These are phyloP conservation scores for Pleurotus tuber-regium DNA, from an alignment of 768 basidiomycete species.

Conservation along the genomic window DNA sequence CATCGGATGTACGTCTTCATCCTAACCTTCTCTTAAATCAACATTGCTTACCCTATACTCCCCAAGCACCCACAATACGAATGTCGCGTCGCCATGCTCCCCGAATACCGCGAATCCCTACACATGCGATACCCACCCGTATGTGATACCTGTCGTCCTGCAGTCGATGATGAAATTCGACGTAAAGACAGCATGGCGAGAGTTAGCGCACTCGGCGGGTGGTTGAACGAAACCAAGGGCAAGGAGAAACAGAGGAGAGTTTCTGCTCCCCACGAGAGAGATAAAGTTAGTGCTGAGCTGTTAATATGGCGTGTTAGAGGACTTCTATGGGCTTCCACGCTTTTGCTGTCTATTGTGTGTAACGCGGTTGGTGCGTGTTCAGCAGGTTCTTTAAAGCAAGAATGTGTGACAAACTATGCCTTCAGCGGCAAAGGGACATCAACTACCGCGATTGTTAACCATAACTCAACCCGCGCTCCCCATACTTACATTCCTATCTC, in stretches of 20 bases:
- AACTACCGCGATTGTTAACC: constrained; percentile 23
- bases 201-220: constrained; percentile 69
- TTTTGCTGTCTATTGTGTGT: constrained; percentile 38
- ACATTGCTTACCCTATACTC: constrained; percentile 10
- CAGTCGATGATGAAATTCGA: constrained; percentile 79
- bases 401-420: neutral
- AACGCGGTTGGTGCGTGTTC: constrained; percentile 44
- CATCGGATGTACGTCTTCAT: constrained; percentile 57
- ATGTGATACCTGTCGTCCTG: constrained; percentile 70
- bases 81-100: constrained; percentile 57
- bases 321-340: constrained; percentile 55
- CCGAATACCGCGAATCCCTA: constrained; percentile 72
- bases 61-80: constrained; percentile 65
- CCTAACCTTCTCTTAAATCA: neutral
- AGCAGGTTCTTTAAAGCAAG: neutral
- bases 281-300: constrained; percentile 47
- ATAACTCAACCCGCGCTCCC: constrained; percentile 44
- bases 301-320: constrained; percentile 72
- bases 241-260: constrained; percentile 54
- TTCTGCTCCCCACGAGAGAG: constrained; percentile 37
- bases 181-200: constrained; percentile 82
- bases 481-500: constrained; percentile 48
- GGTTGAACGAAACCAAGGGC: constrained; percentile 65
- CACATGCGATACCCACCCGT: constrained; percentile 86
- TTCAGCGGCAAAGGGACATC: constrained; percentile 32